A percentile compares a stretch with the other conserved stretches of the same genome.
phyloP scores from a whole-genome alignment of 2,329 filamentous ascomycete genomes.

The Fusarium redolens region DNA sequence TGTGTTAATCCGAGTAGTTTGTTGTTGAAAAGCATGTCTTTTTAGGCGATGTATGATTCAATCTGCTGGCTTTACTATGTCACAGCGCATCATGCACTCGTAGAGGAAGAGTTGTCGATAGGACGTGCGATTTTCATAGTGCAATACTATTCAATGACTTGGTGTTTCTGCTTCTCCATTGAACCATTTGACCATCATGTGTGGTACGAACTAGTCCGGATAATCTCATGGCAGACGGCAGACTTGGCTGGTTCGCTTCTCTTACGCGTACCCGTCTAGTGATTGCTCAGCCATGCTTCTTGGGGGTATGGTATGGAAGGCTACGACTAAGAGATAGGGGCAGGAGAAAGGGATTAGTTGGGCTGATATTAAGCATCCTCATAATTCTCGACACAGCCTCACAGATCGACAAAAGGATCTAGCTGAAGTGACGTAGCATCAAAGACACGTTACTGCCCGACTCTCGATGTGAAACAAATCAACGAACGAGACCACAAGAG shows the following conservation, averaged over 20 bases:
- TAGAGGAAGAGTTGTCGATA: background rate
- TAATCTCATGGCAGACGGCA: background rate
- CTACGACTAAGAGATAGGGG: background rate
- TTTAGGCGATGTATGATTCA: background rate
- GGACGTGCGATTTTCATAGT: constrained; percentile 1
- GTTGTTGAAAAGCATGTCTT: constrained; percentile 22
- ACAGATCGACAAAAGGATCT: constrained; percentile 30
- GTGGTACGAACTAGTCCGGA: background rate
- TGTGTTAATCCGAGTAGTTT: constrained; percentile 5
- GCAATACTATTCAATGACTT: constrained; percentile 9
- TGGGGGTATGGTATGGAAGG: background rate
- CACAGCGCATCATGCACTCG: background rate
- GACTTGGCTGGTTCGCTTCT: background rate
- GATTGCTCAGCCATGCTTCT: background rate
- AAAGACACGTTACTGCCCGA: constrained; percentile 13
- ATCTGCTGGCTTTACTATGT: constrained; percentile 2
- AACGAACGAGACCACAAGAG: background rate
- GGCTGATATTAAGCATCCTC: constrained; percentile 16
- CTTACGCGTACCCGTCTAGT: background rate
- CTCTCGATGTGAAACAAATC: background rate
- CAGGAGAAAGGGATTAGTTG: background rate
- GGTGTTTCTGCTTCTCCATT: background rate
- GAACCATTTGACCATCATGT: background rate
- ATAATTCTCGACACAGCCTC: constrained; percentile 30
- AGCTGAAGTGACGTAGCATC: constrained; percentile 31